Evolutionary conservation across 163 green algal species (phyloP).

Genomic region (Picocystis sp.): DNA sequence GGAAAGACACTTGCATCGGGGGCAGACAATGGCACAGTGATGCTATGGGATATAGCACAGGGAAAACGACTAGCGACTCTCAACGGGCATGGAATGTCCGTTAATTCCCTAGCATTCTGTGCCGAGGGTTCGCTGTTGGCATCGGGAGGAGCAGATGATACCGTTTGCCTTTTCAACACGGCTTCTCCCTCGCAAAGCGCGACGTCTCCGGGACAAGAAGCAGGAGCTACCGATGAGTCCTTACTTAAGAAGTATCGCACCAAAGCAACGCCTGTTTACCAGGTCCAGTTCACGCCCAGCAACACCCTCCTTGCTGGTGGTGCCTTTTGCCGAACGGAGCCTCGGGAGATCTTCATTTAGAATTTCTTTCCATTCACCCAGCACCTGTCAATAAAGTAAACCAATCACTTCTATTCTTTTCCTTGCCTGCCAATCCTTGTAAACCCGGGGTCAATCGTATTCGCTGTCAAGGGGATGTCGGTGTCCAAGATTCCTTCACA

Average conservation of each 20-base stretch:
- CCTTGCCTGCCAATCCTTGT: too few relatives aligned
- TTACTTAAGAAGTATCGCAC: slow-evolving; percentile 41
- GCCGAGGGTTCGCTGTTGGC: neutral
- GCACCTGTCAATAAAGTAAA: too few relatives aligned
- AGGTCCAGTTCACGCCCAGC: slow-evolving; percentile 35
- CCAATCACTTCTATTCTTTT: too few relatives aligned
- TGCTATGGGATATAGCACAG: too few relatives aligned
- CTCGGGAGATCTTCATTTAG: too few relatives aligned
- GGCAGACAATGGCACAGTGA: slow-evolving; percentile 29
- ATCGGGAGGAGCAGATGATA: neutral
- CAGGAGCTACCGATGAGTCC: slow-evolving; percentile 1
- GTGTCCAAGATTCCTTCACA: too few relatives aligned
- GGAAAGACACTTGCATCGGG: slow-evolving; percentile 22
- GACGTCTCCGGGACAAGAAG: neutral
- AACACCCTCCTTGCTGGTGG: slow-evolving; percentile 70
- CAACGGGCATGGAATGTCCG: neutral
- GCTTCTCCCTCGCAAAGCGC: neutral
- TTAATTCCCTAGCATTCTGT: too few relatives aligned
- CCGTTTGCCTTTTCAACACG: neutral
- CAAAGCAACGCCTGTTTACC: slow-evolving; percentile 59
- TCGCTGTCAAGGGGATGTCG: too few relatives aligned
- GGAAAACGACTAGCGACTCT: too few relatives aligned
- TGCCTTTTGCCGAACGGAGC: slow-evolving; percentile 15
- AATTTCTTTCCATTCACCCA: too few relatives aligned
- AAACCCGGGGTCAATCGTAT: too few relatives aligned